These are phyloP conservation scores for Tetrahymena borealis DNA, from an alignment of 73 alveolate species.

Conservation along the genomic window DNA sequence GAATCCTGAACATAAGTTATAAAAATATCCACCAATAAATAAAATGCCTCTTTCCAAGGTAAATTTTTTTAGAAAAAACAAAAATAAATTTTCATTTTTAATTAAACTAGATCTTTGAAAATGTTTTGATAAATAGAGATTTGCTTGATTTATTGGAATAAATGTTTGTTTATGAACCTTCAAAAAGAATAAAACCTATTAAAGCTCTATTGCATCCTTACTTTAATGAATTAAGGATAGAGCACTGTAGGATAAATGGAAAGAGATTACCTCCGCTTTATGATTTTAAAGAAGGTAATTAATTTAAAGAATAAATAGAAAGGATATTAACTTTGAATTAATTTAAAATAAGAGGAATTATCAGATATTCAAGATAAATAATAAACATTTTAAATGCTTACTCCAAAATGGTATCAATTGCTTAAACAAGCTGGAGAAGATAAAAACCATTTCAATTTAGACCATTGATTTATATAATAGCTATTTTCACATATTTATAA, in stretches of 20 bases:
- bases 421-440: neutral
- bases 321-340: neutral
- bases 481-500: too few relatives aligned
- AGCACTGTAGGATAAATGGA: slow-evolving; percentile 48
- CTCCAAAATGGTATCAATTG: neutral
- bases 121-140: slow-evolving; percentile 2
- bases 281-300: neutral
- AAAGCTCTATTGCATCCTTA: slow-evolving; percentile 68
- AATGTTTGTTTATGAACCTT: slow-evolving; percentile 69
- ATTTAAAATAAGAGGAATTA: neutral
- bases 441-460: neutral
- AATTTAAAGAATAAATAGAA: neutral
- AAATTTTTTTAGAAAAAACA: neutral
- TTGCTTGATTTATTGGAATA: slow-evolving; percentile 50
- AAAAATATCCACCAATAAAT: neutral
- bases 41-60: neutral
- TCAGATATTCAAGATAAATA: neutral
- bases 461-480: too few relatives aligned
- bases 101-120: neutral
- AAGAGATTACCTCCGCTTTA: slow-evolving; percentile 22
- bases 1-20: slow-evolving; percentile 51
- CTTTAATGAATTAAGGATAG: slow-evolving; percentile 78
- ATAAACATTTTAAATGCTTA: neutral
- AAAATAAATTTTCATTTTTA: neutral
- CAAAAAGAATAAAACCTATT: slow-evolving; percentile 53